These are phyloP conservation scores for Trichoderma lentiforme DNA, from an alignment of 2,329 filamentous ascomycete species.

Conservation along the genomic window DNA sequence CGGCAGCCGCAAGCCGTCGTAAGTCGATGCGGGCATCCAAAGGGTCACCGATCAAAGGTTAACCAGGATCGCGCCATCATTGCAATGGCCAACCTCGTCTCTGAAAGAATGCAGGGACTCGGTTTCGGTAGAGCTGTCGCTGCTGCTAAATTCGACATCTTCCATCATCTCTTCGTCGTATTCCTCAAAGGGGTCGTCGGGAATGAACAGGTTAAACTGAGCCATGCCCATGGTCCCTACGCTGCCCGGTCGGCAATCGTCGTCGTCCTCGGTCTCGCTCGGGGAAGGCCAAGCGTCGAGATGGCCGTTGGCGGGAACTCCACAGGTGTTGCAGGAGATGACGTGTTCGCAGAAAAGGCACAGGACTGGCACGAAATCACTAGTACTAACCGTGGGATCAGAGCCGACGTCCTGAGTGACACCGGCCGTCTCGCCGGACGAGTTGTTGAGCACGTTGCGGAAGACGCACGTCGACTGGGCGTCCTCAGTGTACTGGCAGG, in stretches of 20 bases:
- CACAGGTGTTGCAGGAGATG: constrained; percentile 43
- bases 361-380: constrained; percentile 38
- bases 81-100: constrained; percentile 15
- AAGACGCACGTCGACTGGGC: constrained; percentile 90
- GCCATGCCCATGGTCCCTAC: constrained; percentile 30
- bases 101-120: background rate
- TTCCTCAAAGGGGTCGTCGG: constrained; percentile 35
- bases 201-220: constrained; percentile 29
- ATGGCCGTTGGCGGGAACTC: constrained; percentile 25
- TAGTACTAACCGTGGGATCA: constrained; percentile 91
- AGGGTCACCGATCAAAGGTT: constrained; percentile 20
- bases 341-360: constrained; percentile 48
- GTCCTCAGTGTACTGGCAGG: constrained; percentile 86
- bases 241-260: constrained; percentile 3
- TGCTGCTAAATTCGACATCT: constrained; percentile 25
- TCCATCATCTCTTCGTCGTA: constrained; percentile 39
- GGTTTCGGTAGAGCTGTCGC: constrained; percentile 15
- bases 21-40: background rate
- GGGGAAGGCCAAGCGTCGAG: constrained; percentile 17
- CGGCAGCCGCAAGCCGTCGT: background rate
- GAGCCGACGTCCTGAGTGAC: constrained; percentile 96
- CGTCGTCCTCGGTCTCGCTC: background rate
- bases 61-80: constrained; percentile 24
- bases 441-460: constrained; percentile 88
- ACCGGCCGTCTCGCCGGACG: constrained; percentile 90